Conservation (phyloP, 1,284 basidiomycete genomes). For the Trichosporon sp. region DNA sequence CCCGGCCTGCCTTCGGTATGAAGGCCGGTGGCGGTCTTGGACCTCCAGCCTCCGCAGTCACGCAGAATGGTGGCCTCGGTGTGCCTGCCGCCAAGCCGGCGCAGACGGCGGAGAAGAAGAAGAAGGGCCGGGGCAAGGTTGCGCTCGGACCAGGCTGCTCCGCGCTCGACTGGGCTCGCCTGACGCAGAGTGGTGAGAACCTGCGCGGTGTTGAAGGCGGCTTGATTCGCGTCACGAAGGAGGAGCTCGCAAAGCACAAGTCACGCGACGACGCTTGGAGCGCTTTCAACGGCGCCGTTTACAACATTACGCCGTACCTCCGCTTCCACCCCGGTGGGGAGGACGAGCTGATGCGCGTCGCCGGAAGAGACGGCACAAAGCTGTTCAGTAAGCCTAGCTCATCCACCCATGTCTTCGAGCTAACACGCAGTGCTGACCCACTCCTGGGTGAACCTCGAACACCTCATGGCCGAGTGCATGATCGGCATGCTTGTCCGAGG, state of each 20-base stretch:
- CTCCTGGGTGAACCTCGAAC: conserved; percentile 90
- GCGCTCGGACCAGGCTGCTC: conserved; percentile 85
- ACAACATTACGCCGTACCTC: conserved; percentile 91
- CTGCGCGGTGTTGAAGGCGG: conserved; percentile 56
- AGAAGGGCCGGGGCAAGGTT: conserved; percentile 68
- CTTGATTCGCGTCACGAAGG: conserved; percentile 68
- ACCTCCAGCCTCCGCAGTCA: conserved; percentile 50
- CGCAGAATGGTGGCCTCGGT: conserved; percentile 57
- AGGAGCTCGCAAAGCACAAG: conserved; percentile 63
- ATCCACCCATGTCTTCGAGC: background rate
- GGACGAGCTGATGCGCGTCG: conserved; percentile 89
- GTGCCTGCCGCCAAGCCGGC: conserved; percentile 3
- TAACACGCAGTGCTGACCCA: conserved; percentile 54
- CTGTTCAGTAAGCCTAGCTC: conserved; percentile 80
- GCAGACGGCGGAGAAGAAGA: conserved; percentile 25
- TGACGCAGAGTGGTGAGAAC: conserved; percentile 73
- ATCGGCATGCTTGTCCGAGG: conserved; percentile 80
- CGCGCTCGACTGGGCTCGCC: conserved; percentile 87
- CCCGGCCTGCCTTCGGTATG: conserved; percentile 36
- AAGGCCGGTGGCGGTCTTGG: conserved; percentile 29
- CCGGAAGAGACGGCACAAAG: conserved; percentile 88
- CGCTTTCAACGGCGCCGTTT: conserved; percentile 86
- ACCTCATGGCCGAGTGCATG: conserved; percentile 85
- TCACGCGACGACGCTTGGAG: conserved; percentile 84
- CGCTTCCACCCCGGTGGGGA: conserved; percentile 91